A percentile compares a stretch with the other conserved stretches of the same genome.
Evolutionary conservation across 768 basidiomycete species (phyloP).

Genomic region (Cystobasidium tubakii): DNA sequence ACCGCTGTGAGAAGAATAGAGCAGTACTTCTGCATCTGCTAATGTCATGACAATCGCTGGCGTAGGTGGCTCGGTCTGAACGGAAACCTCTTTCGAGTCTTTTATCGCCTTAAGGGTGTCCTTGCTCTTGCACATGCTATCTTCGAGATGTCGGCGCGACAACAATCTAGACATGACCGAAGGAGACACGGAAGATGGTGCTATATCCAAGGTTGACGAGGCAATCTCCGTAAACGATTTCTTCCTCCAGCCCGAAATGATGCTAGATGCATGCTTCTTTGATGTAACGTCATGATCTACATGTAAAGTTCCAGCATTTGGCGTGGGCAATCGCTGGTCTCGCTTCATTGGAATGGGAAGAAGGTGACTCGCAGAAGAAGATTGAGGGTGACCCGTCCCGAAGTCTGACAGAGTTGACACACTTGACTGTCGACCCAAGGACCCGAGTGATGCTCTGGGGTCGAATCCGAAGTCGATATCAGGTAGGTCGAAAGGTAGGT

Average conservation of each 20-base stretch:
- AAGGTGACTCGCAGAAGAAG: neutral
- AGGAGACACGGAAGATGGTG: neutral
- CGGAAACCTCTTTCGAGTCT: neutral
- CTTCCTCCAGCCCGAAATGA: neutral
- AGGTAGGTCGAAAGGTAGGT: neutral
- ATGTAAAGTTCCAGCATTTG: neutral
- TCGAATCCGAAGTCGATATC: slow-evolving; percentile 6
- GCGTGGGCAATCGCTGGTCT: neutral
- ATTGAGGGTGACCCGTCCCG: neutral
- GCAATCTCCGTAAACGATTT: neutral
- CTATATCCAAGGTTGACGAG: neutral
- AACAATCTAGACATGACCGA: neutral
- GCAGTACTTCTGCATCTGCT: neutral
- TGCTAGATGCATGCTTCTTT: neutral
- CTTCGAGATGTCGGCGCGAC: neutral
- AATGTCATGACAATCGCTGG: neutral
- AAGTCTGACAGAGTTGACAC: slow-evolving; percentile 9
- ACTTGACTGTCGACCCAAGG: slow-evolving; percentile 10
- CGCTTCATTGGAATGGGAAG: neutral
- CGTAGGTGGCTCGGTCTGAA: neutral
- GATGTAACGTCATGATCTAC: neutral
- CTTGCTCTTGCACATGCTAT: neutral
- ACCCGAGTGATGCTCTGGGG: slow-evolving; percentile 11
- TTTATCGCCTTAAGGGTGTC: neutral
- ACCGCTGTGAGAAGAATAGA: neutral